These are phyloP conservation scores for Colletotrichum endophyticum DNA, from an alignment of 2,329 filamentous ascomycete genomes.

Conservation along the genomic window DNA sequence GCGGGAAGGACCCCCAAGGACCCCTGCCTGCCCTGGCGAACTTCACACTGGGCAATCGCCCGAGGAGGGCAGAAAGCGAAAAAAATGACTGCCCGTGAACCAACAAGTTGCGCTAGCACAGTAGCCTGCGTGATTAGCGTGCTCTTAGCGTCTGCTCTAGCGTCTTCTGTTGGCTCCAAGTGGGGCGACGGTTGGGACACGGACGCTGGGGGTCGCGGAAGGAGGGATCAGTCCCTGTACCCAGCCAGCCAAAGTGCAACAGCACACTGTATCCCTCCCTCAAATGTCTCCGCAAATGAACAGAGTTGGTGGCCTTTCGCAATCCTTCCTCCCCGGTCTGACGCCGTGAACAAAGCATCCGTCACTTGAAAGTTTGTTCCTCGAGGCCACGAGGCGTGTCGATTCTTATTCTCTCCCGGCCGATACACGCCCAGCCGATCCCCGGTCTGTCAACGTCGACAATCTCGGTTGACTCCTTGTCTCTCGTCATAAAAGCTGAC, in stretches of 20 bases:
- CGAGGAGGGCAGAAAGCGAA: neutral
- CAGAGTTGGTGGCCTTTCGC: neutral
- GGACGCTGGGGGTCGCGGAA: neutral
- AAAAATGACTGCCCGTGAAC: neutral
- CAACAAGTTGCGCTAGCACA: neutral
- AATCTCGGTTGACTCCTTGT: neutral
- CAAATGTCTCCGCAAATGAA: neutral
- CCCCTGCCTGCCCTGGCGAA: neutral
- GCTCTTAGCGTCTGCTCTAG: neutral
- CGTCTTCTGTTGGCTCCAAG: neutral
- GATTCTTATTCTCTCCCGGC: neutral
- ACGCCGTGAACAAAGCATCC: neutral
- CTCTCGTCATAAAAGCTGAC: neutral
- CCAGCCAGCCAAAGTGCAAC: neutral
- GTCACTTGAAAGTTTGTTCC: neutral
- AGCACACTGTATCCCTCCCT: neutral
- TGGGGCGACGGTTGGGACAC: conserved; percentile 2
- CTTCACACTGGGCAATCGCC: neutral
- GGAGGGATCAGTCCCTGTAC: neutral
- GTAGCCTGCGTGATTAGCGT: neutral
- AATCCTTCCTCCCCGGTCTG: neutral
- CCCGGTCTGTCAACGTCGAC: neutral
- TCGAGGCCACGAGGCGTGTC: neutral
- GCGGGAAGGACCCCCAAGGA: neutral
- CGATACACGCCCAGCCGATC: neutral